Percentiles rank a stretch among this genome's conserved stretches.
These are phyloP conservation scores for Parmelia sp. DNA, from an alignment of 495 filamentous ascomycete genomes.

Conservation along the genomic window DNA sequence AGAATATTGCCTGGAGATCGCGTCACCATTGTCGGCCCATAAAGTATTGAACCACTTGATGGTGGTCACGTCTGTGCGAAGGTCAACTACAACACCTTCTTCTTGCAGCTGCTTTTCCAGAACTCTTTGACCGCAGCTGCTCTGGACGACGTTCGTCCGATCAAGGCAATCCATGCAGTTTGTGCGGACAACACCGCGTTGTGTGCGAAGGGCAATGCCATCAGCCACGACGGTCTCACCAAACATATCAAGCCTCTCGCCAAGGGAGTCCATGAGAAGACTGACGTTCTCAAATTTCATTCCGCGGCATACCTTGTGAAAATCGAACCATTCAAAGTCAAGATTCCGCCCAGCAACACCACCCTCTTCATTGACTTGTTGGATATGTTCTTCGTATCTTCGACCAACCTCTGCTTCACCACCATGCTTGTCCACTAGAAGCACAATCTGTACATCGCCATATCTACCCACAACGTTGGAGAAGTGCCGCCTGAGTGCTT, in stretches of 20 bases:
- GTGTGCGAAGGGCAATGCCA: slow-evolving; percentile 46
- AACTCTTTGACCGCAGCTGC: slow-evolving; percentile 69
- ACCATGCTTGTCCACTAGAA: slow-evolving; percentile 78
- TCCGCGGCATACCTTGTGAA: slow-evolving; percentile 80
- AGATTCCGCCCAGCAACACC: slow-evolving; percentile 47
- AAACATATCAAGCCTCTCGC: slow-evolving; percentile 52
- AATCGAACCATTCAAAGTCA: slow-evolving; percentile 92
- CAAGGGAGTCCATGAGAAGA: slow-evolving; percentile 64
- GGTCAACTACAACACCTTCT: slow-evolving; percentile 65
- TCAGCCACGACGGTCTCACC: slow-evolving; percentile 56
- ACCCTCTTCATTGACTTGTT: slow-evolving; percentile 55
- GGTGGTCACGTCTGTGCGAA: slow-evolving; percentile 63
- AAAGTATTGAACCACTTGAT: slow-evolving; percentile 89
- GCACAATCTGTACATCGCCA: slow-evolving; percentile 70
- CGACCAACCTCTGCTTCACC: slow-evolving; percentile 72
- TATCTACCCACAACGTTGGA: slow-evolving; percentile 57
- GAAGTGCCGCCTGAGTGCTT: slow-evolving; percentile 77
- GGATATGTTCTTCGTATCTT: slow-evolving; percentile 61
- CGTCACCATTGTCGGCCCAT: slow-evolving; percentile 88
- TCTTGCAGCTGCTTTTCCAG: slow-evolving; percentile 68
- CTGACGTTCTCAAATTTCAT: slow-evolving; percentile 97
- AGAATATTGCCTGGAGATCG: slow-evolving; percentile 61
- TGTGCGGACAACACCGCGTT: slow-evolving; percentile 72
- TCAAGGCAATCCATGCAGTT: slow-evolving; percentile 99
- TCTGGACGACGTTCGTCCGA: slow-evolving; percentile 88